Percentiles rank a stretch among this genome's conserved stretches.
These are phyloP conservation scores for Candida caryicola DNA, from an alignment of 805 yeast genomes.

Conservation along the genomic window DNA sequence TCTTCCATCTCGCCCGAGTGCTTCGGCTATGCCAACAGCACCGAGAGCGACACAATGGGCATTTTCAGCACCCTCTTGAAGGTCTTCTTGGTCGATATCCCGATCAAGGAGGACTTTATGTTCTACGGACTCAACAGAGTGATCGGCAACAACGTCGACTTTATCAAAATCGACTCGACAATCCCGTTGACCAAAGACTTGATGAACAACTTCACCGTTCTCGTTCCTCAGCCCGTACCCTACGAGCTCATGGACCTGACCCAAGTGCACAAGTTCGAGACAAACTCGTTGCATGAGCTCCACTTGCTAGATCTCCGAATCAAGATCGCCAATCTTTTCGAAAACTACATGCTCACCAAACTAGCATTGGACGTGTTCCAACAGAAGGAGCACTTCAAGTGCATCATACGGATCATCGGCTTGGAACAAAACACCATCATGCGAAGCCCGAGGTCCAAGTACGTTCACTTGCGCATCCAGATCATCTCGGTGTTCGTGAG, in stretches of 20 bases:
- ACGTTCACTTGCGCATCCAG: conserved; percentile 34
- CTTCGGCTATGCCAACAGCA: conserved; percentile 20
- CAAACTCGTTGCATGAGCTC: conserved; percentile 38
- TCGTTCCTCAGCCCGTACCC: conserved; percentile 30
- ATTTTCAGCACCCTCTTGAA: conserved; percentile 31
- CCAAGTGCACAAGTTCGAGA: conserved; percentile 11
- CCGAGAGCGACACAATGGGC: conserved; percentile 14
- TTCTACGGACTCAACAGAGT: conserved; percentile 54
- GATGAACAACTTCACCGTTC: conserved; percentile 20
- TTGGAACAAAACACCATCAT: conserved; percentile 47
- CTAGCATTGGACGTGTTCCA: conserved; percentile 25
- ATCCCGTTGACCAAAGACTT: conserved; percentile 32
- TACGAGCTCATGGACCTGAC: conserved; percentile 11
- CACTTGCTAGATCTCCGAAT: conserved; percentile 44
- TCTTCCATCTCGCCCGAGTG: conserved; percentile 36
- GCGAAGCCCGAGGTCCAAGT: conserved; percentile 44
- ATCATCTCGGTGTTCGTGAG: conserved; percentile 41
- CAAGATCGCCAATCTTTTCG: conserved; percentile 48
- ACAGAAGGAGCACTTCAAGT: conserved; percentile 37
- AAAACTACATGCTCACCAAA: conserved; percentile 36
- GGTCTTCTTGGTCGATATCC: conserved; percentile 41
- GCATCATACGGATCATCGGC: conserved; percentile 43
- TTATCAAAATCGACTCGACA: conserved; percentile 39
- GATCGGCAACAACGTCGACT: conserved; percentile 50
- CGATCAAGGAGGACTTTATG: conserved; percentile 38